A percentile compares a stretch with the other conserved stretches of the same genome.
Evolutionary conservation across 345 rosid genomes (phyloP).

Genomic region (Dipteronia sinensis): DNA sequence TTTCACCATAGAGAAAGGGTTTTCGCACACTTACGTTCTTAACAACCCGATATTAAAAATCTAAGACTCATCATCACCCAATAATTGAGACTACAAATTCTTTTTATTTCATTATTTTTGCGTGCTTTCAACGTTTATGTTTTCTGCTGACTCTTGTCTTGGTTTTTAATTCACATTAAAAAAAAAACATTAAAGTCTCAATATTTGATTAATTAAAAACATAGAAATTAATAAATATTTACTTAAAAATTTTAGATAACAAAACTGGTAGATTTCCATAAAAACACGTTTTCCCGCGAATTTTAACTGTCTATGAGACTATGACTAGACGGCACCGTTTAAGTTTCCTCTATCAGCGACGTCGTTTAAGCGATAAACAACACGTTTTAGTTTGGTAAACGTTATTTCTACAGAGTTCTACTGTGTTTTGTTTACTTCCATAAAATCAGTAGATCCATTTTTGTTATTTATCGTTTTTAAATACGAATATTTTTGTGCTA

Average conservation of each 20-base stretch:
- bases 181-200: not conserved
- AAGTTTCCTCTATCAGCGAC: not conserved
- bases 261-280: not conserved
- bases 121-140: not conserved
- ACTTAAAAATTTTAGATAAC: not conserved
- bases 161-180: not conserved
- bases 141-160: not conserved
- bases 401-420: not conserved
- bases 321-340: not conserved
- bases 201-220: not conserved
- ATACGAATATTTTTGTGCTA: not conserved
- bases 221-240: no score
- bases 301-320: not conserved
- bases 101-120: not conserved
- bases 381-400: not conserved
- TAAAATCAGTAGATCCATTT: not conserved
- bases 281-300: constrained; percentile 6
- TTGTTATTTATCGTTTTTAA: not conserved
- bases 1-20: no score
- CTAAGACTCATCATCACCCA: not conserved
- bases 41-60: not conserved
- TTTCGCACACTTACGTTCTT: no score
- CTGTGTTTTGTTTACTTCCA: not conserved
- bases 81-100: not conserved
- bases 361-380: not conserved